Conservation (phyloP, 768 basidiomycete species). For the Trametes cubensis region DNA sequence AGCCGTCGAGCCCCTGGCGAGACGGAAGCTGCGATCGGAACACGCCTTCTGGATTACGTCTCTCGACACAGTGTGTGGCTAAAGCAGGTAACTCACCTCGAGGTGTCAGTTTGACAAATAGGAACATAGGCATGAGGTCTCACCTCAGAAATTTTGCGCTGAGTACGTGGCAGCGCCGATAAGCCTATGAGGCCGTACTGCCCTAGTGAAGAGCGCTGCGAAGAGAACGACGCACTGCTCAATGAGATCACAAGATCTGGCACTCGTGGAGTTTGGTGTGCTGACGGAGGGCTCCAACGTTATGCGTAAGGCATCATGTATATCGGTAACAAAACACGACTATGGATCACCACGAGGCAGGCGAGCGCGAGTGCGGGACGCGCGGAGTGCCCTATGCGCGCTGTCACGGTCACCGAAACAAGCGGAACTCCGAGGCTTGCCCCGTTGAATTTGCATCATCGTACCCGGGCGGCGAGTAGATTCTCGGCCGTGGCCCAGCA, state of each 20-base stretch:
- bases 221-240: neutral
- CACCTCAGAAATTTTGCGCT: neutral
- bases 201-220: neutral
- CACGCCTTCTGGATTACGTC: neutral
- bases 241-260: neutral
- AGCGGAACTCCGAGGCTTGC: conserved; percentile 16
- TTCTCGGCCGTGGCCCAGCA: conserved; percentile 17
- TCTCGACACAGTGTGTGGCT: neutral
- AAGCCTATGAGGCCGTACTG: neutral
- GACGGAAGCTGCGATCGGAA: neutral
- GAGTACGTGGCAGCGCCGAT: neutral
- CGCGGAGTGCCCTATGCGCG: neutral
- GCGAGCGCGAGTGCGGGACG: neutral
- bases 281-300: neutral
- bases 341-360: conserved; percentile 12
- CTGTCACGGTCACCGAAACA: conserved; percentile 11
- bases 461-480: conserved; percentile 23
- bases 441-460: conserved; percentile 23
- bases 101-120: neutral
- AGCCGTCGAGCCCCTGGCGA: neutral
- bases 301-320: neutral
- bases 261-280: neutral
- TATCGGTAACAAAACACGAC: neutral
- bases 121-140: neutral
- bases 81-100: neutral